phyloP scores from a whole-genome alignment of 352 stramenopile species.

The Elongisporangium senticosum region DNA sequence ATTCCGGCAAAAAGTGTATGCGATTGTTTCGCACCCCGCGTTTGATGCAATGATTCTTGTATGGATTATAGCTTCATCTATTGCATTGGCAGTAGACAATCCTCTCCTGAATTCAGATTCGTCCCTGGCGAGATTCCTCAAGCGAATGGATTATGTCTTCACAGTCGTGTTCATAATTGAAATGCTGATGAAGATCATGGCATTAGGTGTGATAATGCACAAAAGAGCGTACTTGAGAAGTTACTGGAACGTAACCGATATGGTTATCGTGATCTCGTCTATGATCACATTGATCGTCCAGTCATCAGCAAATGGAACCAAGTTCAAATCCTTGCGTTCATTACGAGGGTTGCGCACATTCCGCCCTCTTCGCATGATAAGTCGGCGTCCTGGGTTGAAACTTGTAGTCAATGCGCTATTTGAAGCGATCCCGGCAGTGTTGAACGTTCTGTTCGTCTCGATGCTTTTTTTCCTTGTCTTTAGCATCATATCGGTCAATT shows the following conservation, averaged over 20 bases:
- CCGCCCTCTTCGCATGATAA: constrained; percentile 89
- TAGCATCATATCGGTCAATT: constrained; percentile 92
- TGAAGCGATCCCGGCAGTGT: constrained; percentile 82
- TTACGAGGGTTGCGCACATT: constrained; percentile 84
- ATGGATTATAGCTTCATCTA: constrained; percentile 80
- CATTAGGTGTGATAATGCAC: constrained; percentile 66
- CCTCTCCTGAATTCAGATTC: constrained; percentile 62
- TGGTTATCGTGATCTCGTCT: constrained; percentile 82
- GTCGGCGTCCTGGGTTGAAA: constrained; percentile 73
- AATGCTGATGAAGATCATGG: constrained; percentile 88
- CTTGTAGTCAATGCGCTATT: constrained; percentile 91
- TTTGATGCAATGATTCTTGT: constrained; percentile 83
- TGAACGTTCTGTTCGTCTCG: constrained; percentile 89
- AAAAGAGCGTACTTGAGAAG: constrained; percentile 75
- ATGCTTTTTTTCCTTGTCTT: constrained; percentile 94
- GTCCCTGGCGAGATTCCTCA: constrained; percentile 30
- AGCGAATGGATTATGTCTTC: constrained; percentile 67
- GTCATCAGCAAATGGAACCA: constrained; percentile 26
- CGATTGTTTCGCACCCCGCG: constrained; percentile 47
- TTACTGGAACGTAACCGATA: constrained; percentile 89
- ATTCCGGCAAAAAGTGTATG: constrained; percentile 29
- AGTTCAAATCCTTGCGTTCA: constrained; percentile 75
- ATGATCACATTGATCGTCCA: constrained; percentile 61
- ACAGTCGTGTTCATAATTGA: constrained; percentile 81
- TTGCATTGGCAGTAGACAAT: constrained; percentile 85